Conservation (phyloP, 768 basidiomycete genomes). For the Tephrocybe sp. region DNA sequence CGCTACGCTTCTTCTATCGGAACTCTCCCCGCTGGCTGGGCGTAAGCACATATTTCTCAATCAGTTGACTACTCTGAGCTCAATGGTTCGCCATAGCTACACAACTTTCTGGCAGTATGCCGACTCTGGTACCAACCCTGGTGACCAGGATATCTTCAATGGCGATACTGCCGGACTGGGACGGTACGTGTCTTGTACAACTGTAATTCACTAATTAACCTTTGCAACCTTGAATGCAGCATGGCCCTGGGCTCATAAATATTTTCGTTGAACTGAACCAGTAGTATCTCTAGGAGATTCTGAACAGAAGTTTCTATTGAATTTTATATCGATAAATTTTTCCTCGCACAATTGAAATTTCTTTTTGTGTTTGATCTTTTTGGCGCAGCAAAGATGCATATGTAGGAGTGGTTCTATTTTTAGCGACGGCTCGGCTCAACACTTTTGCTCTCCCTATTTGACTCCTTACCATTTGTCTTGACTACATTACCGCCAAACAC, state of each 20-base stretch:
- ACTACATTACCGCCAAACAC: too few species aligned
- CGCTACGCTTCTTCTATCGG: conserved; percentile 49
- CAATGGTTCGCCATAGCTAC: conserved; percentile 27
- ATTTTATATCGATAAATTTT: too few species aligned
- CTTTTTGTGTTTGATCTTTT: too few species aligned
- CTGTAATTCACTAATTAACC: neutral
- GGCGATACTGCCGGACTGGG: conserved; percentile 45
- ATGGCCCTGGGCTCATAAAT: conserved; percentile 15
- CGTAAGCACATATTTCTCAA: conserved; percentile 24
- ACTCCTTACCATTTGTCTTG: too few species aligned
- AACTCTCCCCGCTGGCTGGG: conserved; percentile 60
- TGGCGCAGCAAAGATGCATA: too few species aligned
- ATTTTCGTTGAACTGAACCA: neutral
- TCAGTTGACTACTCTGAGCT: neutral
- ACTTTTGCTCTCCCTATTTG: too few species aligned
- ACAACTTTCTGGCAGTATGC: conserved; percentile 65
- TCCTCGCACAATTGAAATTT: too few species aligned
- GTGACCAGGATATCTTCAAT: conserved; percentile 59
- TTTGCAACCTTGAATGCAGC: neutral
- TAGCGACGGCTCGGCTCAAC: too few species aligned
- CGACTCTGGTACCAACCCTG: conserved; percentile 53
- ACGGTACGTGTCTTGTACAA: conserved; percentile 25
- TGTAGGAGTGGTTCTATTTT: too few species aligned
- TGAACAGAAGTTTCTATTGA: too few species aligned
- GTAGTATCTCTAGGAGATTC: neutral